Evolutionary conservation across 495 filamentous ascomycete genomes (phyloP).

Genomic region (Penicillium mononematosum): DNA sequence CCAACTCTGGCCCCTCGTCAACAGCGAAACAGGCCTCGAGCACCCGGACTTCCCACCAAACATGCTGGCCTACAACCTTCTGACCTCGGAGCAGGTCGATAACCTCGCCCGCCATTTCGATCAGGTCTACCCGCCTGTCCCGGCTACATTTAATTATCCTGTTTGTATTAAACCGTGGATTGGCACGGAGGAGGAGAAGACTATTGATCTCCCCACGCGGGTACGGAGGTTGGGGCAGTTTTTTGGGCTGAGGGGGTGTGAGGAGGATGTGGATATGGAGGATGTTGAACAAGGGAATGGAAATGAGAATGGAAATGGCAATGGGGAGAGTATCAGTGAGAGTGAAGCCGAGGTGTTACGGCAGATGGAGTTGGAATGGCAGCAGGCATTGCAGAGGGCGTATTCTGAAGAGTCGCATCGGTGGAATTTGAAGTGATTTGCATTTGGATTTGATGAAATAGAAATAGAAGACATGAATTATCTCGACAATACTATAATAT

Average conservation of each 20-base stretch:
- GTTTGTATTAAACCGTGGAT: slow-evolving; percentile 47
- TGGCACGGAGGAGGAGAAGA: slow-evolving; percentile 21
- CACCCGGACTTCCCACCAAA: slow-evolving; percentile 67
- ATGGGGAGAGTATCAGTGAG: neutral
- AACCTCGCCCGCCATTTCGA: slow-evolving; percentile 72
- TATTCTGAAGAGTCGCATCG: slow-evolving; percentile 16
- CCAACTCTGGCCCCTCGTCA: slow-evolving; percentile 41
- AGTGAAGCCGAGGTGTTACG: slow-evolving; percentile 14
- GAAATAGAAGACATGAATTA: neutral
- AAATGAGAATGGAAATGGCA: neutral
- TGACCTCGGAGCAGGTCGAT: slow-evolving; percentile 70
- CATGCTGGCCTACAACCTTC: slow-evolving; percentile 69
- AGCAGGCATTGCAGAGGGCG: slow-evolving; percentile 29
- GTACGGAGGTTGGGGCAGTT: slow-evolving; percentile 61
- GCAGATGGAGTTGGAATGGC: slow-evolving; percentile 32
- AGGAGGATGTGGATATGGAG: neutral
- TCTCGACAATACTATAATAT: neutral
- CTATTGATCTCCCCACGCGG: slow-evolving; percentile 55
- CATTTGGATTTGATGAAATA: neutral
- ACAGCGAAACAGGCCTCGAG: slow-evolving; percentile 51
- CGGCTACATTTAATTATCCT: slow-evolving; percentile 62
- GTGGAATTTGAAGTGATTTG: slow-evolving; percentile 6
- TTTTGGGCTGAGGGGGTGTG: slow-evolving; percentile 64
- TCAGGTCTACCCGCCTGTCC: slow-evolving; percentile 57
- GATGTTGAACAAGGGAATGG: neutral